phyloP scores from a whole-genome alignment of 2,329 filamentous ascomycete genomes.

The Chaetomium sp. region DNA sequence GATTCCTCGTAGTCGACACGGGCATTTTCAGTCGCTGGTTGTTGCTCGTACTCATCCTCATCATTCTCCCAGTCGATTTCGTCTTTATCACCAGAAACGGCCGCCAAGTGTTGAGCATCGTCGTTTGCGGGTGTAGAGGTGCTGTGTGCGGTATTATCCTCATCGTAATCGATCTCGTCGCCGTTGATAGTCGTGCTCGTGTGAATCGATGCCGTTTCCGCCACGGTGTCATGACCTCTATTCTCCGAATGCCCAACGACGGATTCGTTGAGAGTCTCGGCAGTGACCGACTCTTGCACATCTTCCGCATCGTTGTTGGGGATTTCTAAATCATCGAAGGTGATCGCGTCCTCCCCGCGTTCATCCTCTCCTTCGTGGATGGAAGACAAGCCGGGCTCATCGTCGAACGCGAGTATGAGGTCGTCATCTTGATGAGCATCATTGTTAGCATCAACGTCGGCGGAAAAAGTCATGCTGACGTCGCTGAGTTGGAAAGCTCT shows the following conservation, averaged over 20 bases:
- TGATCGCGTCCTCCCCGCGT: conserved; percentile 17
- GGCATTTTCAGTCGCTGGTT: background rate
- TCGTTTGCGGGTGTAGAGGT: conserved; percentile 32
- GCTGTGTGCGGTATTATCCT: conserved; percentile 34
- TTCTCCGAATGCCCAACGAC: conserved; percentile 6
- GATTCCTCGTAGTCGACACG: conserved; percentile 23
- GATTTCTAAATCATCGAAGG: conserved; percentile 10
- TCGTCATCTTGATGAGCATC: conserved; percentile 30
- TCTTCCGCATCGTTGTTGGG: conserved; percentile 7
- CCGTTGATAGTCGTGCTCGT: conserved; percentile 41
- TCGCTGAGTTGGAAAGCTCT: conserved; percentile 4
- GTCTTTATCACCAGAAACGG: conserved; percentile 28
- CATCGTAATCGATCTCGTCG: conserved; percentile 45
- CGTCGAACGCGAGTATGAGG: conserved; percentile 24
- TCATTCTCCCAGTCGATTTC: conserved; percentile 46
- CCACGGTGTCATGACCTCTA: background rate
- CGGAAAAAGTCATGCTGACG: conserved; percentile 20
- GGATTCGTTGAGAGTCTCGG: conserved; percentile 6
- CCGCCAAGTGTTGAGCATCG: conserved; percentile 8
- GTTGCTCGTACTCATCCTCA: conserved; percentile 38
- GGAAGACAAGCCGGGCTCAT: conserved; percentile 27
- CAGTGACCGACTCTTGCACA: conserved; percentile 4
- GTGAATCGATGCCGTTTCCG: conserved; percentile 27
- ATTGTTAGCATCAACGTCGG: conserved; percentile 30
- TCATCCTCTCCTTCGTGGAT: conserved; percentile 28